Evolutionary conservation across 208 protist species (phyloP).

Genomic region (Kentomonas sorsogonicus): DNA sequence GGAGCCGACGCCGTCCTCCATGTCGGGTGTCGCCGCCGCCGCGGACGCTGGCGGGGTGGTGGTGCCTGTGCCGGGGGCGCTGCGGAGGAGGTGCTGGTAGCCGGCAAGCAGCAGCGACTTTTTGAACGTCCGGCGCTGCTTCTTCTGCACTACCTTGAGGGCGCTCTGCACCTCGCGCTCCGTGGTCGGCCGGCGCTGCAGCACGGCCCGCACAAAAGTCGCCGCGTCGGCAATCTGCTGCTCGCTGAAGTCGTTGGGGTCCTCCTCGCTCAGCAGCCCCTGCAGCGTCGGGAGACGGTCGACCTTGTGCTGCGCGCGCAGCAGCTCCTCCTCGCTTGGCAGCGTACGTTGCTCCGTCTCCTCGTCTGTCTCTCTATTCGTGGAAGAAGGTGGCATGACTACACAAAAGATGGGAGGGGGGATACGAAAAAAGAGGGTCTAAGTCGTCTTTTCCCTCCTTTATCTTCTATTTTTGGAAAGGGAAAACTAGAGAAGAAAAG

Average conservation of each 20-base stretch:
- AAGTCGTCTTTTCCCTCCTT: neutral
- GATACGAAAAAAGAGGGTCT: neutral
- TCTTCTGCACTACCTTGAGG: slow-evolving; percentile 60
- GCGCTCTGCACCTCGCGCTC: slow-evolving; percentile 33
- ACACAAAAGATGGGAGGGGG: neutral
- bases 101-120: slow-evolving; percentile 76
- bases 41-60: neutral
- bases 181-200: slow-evolving; percentile 19
- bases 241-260: slow-evolving; percentile 60
- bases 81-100: slow-evolving; percentile 56
- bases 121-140: slow-evolving; percentile 51
- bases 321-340: slow-evolving; percentile 22
- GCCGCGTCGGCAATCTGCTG: slow-evolving; percentile 39
- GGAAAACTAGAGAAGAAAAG: neutral
- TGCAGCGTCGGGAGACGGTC: slow-evolving; percentile 68
- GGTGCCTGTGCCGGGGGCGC: neutral
- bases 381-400: neutral
- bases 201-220: slow-evolving; percentile 46
- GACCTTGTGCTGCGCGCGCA: slow-evolving; percentile 48
- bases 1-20: slow-evolving; percentile 20
- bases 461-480: neutral
- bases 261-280: slow-evolving; percentile 50
- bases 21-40: slow-evolving; percentile 7
- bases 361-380: too few species aligned
- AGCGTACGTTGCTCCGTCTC: neutral